Percentiles rank a stretch among this genome's conserved stretches.
phyloP scores from a whole-genome alignment of 192 early-diverging fungal genomes.

The Spinellus fusiger region DNA sequence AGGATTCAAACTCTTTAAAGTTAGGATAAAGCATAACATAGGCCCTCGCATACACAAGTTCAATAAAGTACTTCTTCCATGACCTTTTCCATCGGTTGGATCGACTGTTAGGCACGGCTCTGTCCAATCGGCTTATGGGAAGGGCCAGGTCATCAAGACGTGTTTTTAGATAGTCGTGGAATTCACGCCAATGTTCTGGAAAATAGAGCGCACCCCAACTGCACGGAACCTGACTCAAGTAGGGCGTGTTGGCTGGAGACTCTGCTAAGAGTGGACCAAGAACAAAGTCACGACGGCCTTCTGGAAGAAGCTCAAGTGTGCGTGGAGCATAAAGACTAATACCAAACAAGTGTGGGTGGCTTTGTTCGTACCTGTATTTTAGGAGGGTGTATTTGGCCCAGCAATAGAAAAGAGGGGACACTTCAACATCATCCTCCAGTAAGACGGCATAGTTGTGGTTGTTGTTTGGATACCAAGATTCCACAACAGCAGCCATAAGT shows the following conservation, averaged over 20 bases:
- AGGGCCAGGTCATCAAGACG: slow-evolving; percentile 40
- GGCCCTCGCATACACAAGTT: slow-evolving; percentile 53
- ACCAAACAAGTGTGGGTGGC: slow-evolving; percentile 28
- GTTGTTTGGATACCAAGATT: slow-evolving; percentile 52
- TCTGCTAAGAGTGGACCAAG: slow-evolving; percentile 33
- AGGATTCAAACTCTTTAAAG: slow-evolving; percentile 47
- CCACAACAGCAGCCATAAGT: slow-evolving; percentile 48
- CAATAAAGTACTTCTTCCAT: slow-evolving; percentile 53
- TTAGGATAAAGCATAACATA: slow-evolving; percentile 63
- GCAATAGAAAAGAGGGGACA: slow-evolving; percentile 50
- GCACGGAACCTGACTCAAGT: slow-evolving; percentile 49
- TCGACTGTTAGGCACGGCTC: slow-evolving; percentile 40
- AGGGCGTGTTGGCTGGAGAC: slow-evolving; percentile 36
- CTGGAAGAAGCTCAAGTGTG: slow-evolving; percentile 39
- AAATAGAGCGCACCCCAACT: slow-evolving; percentile 60
- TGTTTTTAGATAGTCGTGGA: slow-evolving; percentile 45
- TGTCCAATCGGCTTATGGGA: slow-evolving; percentile 34
- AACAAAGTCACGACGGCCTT: slow-evolving; percentile 38
- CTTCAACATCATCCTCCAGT: slow-evolving; percentile 55
- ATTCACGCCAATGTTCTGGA: slow-evolving; percentile 56
- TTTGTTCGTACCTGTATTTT: slow-evolving; percentile 38
- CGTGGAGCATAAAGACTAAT: slow-evolving; percentile 52
- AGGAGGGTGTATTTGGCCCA: slow-evolving; percentile 53
- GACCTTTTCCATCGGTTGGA: slow-evolving; percentile 53
- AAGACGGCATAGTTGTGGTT: slow-evolving; percentile 49